phyloP scores from a whole-genome alignment of 2,329 filamentous ascomycete genomes.

The Colletotrichum gigasporum region DNA sequence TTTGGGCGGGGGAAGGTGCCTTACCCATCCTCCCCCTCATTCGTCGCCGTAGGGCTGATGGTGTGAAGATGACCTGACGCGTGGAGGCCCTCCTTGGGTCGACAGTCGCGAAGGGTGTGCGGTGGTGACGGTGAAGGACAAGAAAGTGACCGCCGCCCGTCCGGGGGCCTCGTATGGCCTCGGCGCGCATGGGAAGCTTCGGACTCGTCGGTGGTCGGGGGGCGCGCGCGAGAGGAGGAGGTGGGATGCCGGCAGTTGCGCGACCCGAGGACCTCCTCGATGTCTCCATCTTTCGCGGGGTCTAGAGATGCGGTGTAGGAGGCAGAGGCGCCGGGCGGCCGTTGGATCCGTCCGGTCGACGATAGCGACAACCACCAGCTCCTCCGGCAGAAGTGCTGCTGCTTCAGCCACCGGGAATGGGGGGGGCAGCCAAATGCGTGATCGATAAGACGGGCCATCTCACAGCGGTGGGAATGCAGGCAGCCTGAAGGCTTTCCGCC shows the following conservation, averaged over 20 bases:
- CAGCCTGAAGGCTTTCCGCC: conserved; percentile 1
- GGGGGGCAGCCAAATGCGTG: neutral
- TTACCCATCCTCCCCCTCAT: too few relatives aligned
- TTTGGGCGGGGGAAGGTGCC: neutral
- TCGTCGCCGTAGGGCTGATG: conserved; percentile 9
- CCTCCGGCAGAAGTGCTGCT: too few relatives aligned
- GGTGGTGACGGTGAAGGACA: neutral
- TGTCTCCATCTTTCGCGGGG: neutral
- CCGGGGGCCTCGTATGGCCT: neutral
- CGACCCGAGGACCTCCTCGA: neutral
- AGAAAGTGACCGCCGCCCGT: neutral
- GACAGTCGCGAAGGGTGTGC: neutral
- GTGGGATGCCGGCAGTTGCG: neutral
- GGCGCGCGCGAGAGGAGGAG: too few relatives aligned
- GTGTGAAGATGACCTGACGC: conserved; percentile 14
- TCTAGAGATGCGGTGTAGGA: neutral
- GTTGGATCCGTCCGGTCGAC: neutral
- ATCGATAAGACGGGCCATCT: conserved; percentile 1
- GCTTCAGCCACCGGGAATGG: too few relatives aligned
- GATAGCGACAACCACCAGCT: neutral
- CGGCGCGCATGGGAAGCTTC: neutral
- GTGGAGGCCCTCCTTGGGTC: neutral
- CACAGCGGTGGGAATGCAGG: neutral
- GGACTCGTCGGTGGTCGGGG: neutral
- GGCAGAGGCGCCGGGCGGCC: neutral